phyloP scores from a whole-genome alignment of 441 rosid species.

The Francoa sonchifolia region DNA sequence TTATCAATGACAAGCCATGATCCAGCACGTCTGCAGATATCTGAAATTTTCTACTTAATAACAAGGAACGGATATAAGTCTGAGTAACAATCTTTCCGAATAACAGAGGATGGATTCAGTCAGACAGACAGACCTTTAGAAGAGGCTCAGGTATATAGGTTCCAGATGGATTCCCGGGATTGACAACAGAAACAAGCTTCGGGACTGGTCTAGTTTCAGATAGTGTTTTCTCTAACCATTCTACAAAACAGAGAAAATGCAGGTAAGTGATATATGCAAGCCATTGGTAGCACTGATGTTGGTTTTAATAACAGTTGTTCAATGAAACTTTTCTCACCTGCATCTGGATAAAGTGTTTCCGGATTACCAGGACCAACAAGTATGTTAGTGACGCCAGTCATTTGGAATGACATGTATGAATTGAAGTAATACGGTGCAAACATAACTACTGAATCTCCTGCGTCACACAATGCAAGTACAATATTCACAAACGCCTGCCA shows the following conservation, averaged over 20 bases:
- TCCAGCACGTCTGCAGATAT: constrained; percentile 70
- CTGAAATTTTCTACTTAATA: constrained; percentile 71
- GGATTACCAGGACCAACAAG: constrained; percentile 71
- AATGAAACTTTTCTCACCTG: too few relatives aligned
- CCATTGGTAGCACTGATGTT: too few relatives aligned
- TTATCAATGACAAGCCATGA: constrained; percentile 96
- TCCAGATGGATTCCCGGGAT: constrained; percentile 95
- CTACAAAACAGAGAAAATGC: constrained; percentile 32
- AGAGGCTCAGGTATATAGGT: constrained; percentile 80
- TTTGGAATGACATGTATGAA: constrained; percentile 96
- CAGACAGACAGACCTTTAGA: constrained; percentile 47
- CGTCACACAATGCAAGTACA: constrained; percentile 79
- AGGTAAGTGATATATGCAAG: constrained; percentile 6
- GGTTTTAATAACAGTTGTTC: too few relatives aligned
- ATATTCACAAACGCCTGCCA: constrained; percentile 91
- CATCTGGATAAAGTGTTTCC: constrained; percentile 77
- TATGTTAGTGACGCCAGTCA: constrained; percentile 88
- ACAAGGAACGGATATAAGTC: constrained; percentile 16
- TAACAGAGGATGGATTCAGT: constrained; percentile 2
- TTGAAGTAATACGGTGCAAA: constrained; percentile 98
- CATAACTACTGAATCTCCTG: constrained; percentile 88
- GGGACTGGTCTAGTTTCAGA: constrained; percentile 66
- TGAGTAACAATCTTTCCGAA: constrained; percentile 1
- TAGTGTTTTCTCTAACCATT: constrained; percentile 73
- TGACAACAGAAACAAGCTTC: constrained; percentile 83